These are phyloP conservation scores for Otatea glauca DNA, from an alignment of 176 grass and related monocot genomes.

Conservation along the genomic window DNA sequence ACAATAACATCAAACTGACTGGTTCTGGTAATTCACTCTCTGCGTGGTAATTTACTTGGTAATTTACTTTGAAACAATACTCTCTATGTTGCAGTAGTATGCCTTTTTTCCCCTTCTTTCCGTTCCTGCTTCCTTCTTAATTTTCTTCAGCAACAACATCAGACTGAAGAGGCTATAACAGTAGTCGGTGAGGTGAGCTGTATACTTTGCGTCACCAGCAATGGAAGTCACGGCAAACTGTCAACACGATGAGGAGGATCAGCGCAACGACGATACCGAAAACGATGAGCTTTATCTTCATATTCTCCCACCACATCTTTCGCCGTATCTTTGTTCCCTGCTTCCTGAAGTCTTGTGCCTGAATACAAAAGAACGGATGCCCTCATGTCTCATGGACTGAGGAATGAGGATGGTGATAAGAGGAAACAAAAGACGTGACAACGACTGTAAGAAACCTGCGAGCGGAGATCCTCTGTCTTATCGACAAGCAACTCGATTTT, in stretches of 20 bases:
- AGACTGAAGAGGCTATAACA: conserved; percentile 6
- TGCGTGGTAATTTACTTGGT: conserved; percentile 24
- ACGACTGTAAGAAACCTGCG: conserved; percentile 57
- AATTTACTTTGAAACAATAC: neutral
- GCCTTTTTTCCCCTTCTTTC: neutral
- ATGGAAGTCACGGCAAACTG: conserved; percentile 77
- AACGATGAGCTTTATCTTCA: conserved; percentile 89
- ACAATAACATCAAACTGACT: conserved; percentile 5
- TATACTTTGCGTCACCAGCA: conserved; percentile 58
- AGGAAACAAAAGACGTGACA: neutral
- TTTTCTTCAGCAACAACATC: conserved; percentile 7
- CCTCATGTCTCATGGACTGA: neutral
- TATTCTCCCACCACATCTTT: conserved; percentile 95
- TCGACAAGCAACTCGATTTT: conserved; percentile 90
- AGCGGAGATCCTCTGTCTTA: conserved; percentile 86
- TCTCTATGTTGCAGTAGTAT: neutral
- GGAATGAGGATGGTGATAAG: neutral
- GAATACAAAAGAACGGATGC: neutral
- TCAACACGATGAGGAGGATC: conserved; percentile 76
- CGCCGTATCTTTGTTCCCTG: conserved; percentile 67
- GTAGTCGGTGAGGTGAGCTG: neutral
- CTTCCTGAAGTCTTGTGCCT: conserved; percentile 89
- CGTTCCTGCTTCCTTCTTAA: neutral
- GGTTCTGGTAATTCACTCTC: conserved; percentile 24
- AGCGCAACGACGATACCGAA: conserved; percentile 70